phyloP scores from a whole-genome alignment of 1,284 basidiomycete species.

The Waitea zeae region DNA sequence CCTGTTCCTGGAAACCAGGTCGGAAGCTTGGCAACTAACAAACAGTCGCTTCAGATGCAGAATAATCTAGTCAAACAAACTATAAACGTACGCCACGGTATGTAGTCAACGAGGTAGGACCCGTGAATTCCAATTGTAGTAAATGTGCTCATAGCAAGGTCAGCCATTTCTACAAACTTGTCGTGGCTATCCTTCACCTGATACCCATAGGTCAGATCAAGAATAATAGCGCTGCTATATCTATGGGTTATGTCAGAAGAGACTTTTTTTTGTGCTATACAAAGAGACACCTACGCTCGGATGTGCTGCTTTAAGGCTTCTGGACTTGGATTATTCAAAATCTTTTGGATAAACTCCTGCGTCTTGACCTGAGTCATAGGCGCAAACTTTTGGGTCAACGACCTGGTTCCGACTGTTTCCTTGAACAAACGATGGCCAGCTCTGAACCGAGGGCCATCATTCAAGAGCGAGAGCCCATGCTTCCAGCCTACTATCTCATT shows the following conservation, averaged over 20 bases:
- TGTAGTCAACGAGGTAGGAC: conserved; percentile 14
- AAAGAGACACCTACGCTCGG: too few species aligned
- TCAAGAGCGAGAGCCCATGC: conserved; percentile 5
- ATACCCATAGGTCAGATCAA: conserved; percentile 19
- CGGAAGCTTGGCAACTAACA: conserved; percentile 9
- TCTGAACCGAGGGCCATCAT: conserved; percentile 10
- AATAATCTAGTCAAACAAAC: not conserved
- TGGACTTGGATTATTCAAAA: conserved; percentile 7
- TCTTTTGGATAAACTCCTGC: conserved; percentile 8
- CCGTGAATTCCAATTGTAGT: conserved; percentile 11
- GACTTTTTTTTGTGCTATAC: not conserved
- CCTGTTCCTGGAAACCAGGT: conserved; percentile 14
- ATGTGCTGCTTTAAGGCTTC: not conserved
- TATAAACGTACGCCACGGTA: too few species aligned
- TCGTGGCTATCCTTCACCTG: conserved; percentile 14
- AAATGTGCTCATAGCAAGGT: conserved; percentile 14
- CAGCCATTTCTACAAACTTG: conserved; percentile 14
- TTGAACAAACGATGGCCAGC: conserved; percentile 12
- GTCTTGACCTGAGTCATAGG: conserved; percentile 11
- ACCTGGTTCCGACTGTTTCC: conserved; percentile 12
- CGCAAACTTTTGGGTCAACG: conserved; percentile 11
- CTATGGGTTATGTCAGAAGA: not conserved
- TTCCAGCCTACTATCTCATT: conserved; percentile 12
- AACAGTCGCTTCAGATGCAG: too few species aligned
- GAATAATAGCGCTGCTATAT: conserved; percentile 10